phyloP scores from a whole-genome alignment of 257 asterid species.

The Jacaranda copaia region DNA sequence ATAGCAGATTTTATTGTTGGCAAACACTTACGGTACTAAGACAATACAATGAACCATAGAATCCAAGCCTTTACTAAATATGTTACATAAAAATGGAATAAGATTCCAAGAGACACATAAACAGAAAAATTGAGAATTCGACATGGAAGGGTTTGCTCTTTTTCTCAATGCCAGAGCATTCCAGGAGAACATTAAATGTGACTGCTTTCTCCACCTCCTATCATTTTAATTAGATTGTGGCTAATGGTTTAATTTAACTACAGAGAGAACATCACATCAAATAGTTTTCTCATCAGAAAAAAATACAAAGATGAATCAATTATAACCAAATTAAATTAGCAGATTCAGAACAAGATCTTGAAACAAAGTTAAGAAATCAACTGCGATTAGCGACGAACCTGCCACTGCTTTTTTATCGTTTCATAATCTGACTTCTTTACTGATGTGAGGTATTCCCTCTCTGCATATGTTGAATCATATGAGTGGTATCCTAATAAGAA shows the following conservation, averaged over 20 bases:
- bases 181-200: neutral
- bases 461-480: constrained; percentile 89
- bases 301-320: constrained; percentile 8
- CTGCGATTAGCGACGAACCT: constrained; percentile 61
- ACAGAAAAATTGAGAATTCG: neutral
- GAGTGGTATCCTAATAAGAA: constrained; percentile 80
- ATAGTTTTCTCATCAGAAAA: neutral
- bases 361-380: constrained; percentile 29
- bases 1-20: neutral
- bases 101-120: neutral
- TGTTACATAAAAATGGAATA: neutral
- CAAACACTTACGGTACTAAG: constrained; percentile 20
- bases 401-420: constrained; percentile 89
- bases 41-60: neutral
- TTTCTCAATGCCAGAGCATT: constrained; percentile 3
- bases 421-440: constrained; percentile 85
- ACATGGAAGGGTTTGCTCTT: neutral
- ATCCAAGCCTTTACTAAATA: neutral
- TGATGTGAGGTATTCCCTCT: constrained; percentile 78
- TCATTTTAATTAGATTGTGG: constrained; percentile 1
- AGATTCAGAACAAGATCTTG: constrained; percentile 12
- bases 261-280: neutral
- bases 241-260: neutral
- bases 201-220: constrained; percentile 9
- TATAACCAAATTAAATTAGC: constrained; percentile 13